These are phyloP conservation scores for Talaromyces amestolkiae DNA, from an alignment of 2,329 filamentous ascomycete genomes.

Conservation along the genomic window DNA sequence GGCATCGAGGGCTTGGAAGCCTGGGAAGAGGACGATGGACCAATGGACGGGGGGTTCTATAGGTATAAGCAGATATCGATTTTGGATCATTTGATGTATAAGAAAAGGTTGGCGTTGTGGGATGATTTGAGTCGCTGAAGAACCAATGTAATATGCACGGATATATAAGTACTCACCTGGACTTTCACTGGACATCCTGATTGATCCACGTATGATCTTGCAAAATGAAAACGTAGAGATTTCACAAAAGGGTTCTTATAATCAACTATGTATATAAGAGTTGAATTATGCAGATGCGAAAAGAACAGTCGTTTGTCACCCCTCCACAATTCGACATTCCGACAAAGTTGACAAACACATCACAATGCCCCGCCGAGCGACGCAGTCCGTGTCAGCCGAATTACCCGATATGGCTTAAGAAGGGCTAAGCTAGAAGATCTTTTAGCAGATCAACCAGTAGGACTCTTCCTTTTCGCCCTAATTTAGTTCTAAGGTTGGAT, in stretches of 20 bases:
- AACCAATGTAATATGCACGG: too few relatives aligned
- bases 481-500: neutral
- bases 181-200: neutral
- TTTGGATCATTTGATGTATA: too few relatives aligned
- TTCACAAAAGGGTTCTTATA: neutral
- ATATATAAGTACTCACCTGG: neutral
- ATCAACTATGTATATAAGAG: neutral
- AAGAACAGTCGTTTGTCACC: neutral
- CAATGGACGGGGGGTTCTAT: constrained; percentile 14
- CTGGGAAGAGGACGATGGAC: constrained; percentile 16
- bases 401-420: neutral
- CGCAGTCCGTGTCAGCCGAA: neutral
- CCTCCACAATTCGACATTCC: neutral
- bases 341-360: neutral
- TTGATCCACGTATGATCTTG: neutral
- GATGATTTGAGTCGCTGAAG: neutral
- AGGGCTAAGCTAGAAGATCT: neutral
- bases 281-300: neutral
- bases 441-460: neutral
- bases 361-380: neutral
- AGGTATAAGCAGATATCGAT: neutral
- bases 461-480: neutral
- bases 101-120: too few relatives aligned
- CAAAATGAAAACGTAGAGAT: neutral
- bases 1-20: constrained; percentile 18